Conservation (phyloP, 371 early-diverging fungal species). For the Fennellomyces sp. region DNA sequence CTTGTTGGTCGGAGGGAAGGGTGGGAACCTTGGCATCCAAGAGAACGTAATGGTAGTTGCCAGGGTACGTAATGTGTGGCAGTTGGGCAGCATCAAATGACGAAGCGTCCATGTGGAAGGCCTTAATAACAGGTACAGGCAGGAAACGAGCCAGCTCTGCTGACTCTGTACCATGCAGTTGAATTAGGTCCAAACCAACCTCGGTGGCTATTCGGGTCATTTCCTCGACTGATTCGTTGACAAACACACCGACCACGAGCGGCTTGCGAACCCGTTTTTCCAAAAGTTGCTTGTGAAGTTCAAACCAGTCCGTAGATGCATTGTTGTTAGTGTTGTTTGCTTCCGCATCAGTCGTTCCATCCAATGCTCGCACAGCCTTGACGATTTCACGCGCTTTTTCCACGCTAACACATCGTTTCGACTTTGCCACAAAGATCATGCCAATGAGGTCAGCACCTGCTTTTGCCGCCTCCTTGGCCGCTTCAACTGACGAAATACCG, state of each 20-base stretch:
- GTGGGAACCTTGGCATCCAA: slow-evolving; percentile 71
- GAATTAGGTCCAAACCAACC: slow-evolving; percentile 86
- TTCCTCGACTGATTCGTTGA: slow-evolving; percentile 77
- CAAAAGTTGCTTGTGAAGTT: slow-evolving; percentile 49
- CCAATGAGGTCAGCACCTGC: slow-evolving; percentile 90
- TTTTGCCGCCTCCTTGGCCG: slow-evolving; percentile 78
- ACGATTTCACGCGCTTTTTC: slow-evolving; percentile 70
- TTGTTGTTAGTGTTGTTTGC: not conserved
- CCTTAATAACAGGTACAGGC: slow-evolving; percentile 88
- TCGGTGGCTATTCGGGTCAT: slow-evolving; percentile 68
- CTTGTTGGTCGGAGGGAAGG: slow-evolving; percentile 57
- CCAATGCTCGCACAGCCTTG: slow-evolving; percentile 54
- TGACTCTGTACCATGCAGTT: slow-evolving; percentile 90
- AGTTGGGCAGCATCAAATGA: slow-evolving; percentile 42
- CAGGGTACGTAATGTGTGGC: slow-evolving; percentile 50
- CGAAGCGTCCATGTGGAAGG: slow-evolving; percentile 75
- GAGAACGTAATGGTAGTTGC: slow-evolving; percentile 66
- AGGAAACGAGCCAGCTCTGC: slow-evolving; percentile 65
- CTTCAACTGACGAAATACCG: slow-evolving; percentile 82
- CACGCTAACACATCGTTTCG: slow-evolving; percentile 63
- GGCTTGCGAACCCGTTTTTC: slow-evolving; percentile 64
- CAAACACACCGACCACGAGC: slow-evolving; percentile 92
- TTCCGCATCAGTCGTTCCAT: slow-evolving; percentile 6
- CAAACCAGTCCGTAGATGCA: slow-evolving; percentile 58
- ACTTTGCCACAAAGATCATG: slow-evolving; percentile 84